These are phyloP conservation scores for Epichloe gansuensis DNA, from an alignment of 2,329 filamentous ascomycete genomes.

Conservation along the genomic window DNA sequence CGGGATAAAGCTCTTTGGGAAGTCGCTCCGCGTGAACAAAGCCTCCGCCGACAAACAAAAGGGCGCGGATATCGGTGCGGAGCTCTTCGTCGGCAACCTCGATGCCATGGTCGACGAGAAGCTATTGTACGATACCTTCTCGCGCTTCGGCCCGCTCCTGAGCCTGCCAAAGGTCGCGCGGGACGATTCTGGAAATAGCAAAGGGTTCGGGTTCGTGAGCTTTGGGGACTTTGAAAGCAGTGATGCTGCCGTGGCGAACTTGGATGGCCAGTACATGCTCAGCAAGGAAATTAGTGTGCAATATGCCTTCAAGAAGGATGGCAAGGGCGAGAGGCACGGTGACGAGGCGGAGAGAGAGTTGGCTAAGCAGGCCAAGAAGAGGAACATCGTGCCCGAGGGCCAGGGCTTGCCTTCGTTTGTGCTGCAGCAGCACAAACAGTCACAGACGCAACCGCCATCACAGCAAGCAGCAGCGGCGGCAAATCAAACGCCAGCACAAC, in stretches of 20 bases:
- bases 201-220: conserved; percentile 93
- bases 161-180: conserved; percentile 82
- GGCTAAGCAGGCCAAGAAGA: conserved; percentile 82
- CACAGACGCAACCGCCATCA: neutral
- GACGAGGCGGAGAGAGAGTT: conserved; percentile 88
- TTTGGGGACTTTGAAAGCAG: conserved; percentile 89
- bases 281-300: conserved; percentile 95
- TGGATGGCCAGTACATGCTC: conserved; percentile 93
- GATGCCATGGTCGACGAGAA: conserved; percentile 93
- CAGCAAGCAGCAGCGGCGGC: conserved; percentile 4
- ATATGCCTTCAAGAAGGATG: conserved; percentile 99
- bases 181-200: conserved; percentile 76
- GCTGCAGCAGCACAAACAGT: conserved; percentile 26
- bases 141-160: conserved; percentile 76
- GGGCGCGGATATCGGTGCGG: conserved; percentile 82
- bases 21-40: conserved; percentile 95
- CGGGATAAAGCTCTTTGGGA: conserved; percentile 82
- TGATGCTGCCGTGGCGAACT: conserved; percentile 79
- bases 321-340: conserved; percentile 90
- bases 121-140: conserved; percentile 87
- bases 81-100: conserved; percentile 93
- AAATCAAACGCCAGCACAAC: conserved; percentile 11
- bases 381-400: conserved; percentile 76
- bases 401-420: conserved; percentile 66
- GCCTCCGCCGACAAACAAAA: conserved; percentile 85